phyloP scores from a whole-genome alignment of 495 filamentous ascomycete species.

The Melanomma pulvis-pyrius region DNA sequence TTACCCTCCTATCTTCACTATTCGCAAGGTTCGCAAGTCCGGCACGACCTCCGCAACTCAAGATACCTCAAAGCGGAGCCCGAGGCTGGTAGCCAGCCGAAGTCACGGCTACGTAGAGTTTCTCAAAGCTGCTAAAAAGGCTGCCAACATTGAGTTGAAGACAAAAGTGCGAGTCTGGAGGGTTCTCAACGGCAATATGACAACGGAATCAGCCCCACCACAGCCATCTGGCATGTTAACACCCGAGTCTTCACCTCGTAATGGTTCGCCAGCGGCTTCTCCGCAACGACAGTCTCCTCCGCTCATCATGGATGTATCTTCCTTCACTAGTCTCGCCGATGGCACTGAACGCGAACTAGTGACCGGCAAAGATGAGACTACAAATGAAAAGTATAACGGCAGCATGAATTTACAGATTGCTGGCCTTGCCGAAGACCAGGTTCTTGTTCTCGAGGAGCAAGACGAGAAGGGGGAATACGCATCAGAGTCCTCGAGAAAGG shows the following conservation, averaged over 20 bases:
- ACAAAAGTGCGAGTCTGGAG: constrained; percentile 82
- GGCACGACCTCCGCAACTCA: constrained; percentile 64
- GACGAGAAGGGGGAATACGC: constrained; percentile 64
- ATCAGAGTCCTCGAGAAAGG: constrained; percentile 54
- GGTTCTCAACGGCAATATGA: constrained; percentile 54
- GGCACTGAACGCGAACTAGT: constrained; percentile 71
- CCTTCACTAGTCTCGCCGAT: constrained; percentile 69
- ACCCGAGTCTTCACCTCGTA: constrained; percentile 59
- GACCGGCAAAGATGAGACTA: constrained; percentile 68
- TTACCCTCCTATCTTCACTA: constrained; percentile 81
- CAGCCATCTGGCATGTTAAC: constrained; percentile 55
- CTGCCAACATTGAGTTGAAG: constrained; percentile 62
- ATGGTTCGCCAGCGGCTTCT: constrained; percentile 49
- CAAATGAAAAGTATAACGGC: constrained; percentile 77
- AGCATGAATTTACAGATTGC: constrained; percentile 61
- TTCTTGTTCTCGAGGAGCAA: constrained; percentile 78
- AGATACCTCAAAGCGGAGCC: constrained; percentile 53
- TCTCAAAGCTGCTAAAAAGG: constrained; percentile 68
- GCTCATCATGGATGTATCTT: constrained; percentile 70
- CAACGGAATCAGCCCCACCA: constrained; percentile 38
- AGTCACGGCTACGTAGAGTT: constrained; percentile 70
- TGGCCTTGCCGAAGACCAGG: constrained; percentile 68
- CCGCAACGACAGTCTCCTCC: constrained; percentile 51
- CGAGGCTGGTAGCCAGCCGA: constrained; percentile 67
- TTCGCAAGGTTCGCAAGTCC: constrained; percentile 74